Evolutionary conservation across 192 early-diverging fungal genomes (phyloP), one percentile per base, ranked within the genome.

Genomic region (Backusella liffmaniae): DNA sequence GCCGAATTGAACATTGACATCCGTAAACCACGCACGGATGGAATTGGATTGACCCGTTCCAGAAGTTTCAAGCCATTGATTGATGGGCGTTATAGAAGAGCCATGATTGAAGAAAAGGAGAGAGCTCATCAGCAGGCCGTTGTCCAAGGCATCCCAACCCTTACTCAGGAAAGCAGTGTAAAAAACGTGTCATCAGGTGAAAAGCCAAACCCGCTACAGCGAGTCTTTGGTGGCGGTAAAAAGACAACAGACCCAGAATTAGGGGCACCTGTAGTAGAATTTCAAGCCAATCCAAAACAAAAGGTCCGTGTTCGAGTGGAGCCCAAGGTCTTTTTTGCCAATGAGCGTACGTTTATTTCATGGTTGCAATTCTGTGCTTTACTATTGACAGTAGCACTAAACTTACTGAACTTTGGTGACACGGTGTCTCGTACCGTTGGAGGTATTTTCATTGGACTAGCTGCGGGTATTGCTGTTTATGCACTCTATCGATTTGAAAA

Each of bases 281-380:
- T 56, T 70, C 49, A 70, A 76, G 23, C 68, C 15, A 72, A 23
- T 7, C 39, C 41, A 56, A 73, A 56, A 53, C 46, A 49, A 42
- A 77, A 67, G 29, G 82, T 78, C 36, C 82, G 89, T 18, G 76
- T 77, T 21, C 46, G 74, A 71, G 70, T 77, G 0, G 84, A 89
- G 21, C 88, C 90, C 18, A 96, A 96, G 73, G 87, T 91, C 66
- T 94, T 94, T 82, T 96, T 96, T 83, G 92, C 94, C 39, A 96
- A 96, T 82, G 95, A 96, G 84, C 88, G 95, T 68, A 96, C 95
- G 1, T 95, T 94, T 73, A 87, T 96, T 80, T 82, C 88, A 49
- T 96, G 93, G 93, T 83, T 94, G 66, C 92, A 90, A 71, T 88
- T 94, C 70, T 88, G 91, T 29, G 85, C 89, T 62, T 77, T 91